Percentiles rank a stretch among this genome's conserved stretches.
Evolutionary conservation across 352 stramenopile species (phyloP).

Genomic region (Phytopythium ostracodes): DNA sequence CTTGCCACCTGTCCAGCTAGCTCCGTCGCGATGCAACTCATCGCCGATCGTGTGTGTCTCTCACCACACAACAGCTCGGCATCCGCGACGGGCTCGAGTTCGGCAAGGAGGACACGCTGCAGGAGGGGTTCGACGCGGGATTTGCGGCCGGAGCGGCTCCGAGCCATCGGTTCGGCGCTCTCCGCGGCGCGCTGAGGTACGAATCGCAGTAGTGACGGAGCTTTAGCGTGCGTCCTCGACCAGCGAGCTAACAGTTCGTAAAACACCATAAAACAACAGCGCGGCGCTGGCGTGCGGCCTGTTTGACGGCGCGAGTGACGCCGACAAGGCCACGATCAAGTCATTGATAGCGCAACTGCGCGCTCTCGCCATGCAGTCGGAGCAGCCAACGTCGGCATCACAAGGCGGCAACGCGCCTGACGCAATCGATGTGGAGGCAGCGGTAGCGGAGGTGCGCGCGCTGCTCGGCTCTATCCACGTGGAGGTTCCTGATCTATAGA

Average conservation of each 20-base stretch:
- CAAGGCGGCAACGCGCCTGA: background rate
- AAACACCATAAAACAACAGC: constrained; percentile 7
- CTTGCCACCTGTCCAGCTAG: background rate
- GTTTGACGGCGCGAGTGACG: constrained; percentile 10
- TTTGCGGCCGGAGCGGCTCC: constrained; percentile 31
- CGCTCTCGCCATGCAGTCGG: constrained; percentile 18
- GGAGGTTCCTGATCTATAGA: constrained; percentile 8
- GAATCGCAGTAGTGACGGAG: background rate
- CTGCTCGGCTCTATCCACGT: constrained; percentile 19
- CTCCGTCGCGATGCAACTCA: background rate
- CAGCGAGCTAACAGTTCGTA: background rate
- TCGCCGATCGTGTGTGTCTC: background rate
- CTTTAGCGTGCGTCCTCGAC: background rate
- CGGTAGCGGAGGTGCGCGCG: constrained; percentile 7
- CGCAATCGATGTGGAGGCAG: background rate
- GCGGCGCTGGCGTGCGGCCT: constrained; percentile 21
- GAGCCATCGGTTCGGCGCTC: constrained; percentile 35
- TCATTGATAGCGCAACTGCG: constrained; percentile 15
- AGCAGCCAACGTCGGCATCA: background rate
- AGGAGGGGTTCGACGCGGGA: constrained; percentile 64
- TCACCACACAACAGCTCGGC: constrained; percentile 31
- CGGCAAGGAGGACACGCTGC: constrained; percentile 66
- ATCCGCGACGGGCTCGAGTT: constrained; percentile 66
- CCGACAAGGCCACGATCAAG: background rate
- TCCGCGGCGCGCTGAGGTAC: constrained; percentile 52